phyloP scores from a whole-genome alignment of 169 alveolate genomes.

The Toxoplasma gondii region DNA sequence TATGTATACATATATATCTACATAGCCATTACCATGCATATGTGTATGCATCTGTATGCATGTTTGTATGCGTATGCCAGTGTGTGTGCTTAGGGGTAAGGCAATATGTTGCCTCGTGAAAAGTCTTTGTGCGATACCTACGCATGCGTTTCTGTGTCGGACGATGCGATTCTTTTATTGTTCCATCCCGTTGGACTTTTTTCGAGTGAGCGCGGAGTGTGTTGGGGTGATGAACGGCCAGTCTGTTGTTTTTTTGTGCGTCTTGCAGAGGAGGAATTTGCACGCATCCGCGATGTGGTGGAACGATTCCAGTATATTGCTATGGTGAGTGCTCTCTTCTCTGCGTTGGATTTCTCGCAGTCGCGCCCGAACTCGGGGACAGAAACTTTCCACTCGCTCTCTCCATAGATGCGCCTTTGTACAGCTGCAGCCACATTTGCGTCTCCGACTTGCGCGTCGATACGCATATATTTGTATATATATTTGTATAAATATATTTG shows the following conservation, averaged over 20 bases:
- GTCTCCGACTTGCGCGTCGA: no score
- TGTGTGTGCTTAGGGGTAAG: no score
- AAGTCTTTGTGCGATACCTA: background rate
- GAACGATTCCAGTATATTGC: conserved; percentile 91
- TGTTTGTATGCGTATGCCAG: background rate
- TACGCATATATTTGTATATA: no score
- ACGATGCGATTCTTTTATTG: background rate
- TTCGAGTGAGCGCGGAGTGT: background rate
- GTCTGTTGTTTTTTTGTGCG: no score
- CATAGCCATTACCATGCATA: background rate
- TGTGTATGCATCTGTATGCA: no score
- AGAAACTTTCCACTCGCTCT: no score
- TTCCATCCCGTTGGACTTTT: background rate
- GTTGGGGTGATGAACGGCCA: background rate
- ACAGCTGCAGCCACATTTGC: no score
- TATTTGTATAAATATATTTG: no score
- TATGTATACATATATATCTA: no score
- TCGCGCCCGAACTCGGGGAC: no score
- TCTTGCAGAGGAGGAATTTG: conserved; percentile 89
- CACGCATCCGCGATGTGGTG: conserved; percentile 88
- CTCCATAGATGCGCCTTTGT: no score
- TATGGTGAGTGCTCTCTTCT: conserved; percentile 68
- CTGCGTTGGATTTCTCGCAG: background rate
- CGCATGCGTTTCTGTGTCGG: background rate
- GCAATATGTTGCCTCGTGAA: no score